Percentiles rank a stretch among this genome's conserved stretches.
Conservation (phyloP, 2,329 filamentous ascomycete species). For the Lomentospora prolificans region DNA sequence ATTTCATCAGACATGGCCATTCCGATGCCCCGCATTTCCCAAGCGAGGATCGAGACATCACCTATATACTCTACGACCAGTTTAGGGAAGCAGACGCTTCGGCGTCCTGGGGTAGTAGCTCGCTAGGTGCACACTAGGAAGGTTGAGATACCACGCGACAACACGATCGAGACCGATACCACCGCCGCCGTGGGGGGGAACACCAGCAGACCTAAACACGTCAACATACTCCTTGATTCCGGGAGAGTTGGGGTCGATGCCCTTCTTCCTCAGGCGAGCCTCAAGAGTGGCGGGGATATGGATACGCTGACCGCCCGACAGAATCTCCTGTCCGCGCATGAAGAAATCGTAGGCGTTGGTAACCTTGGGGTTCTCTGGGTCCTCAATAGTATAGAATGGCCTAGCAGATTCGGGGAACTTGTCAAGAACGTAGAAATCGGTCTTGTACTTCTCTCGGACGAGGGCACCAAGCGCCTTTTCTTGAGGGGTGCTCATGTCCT, state of each 20-base stretch:
- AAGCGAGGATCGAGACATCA: no score
- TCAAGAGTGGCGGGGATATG: conserved; percentile 69
- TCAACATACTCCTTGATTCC: conserved; percentile 88
- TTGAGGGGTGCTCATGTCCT: conserved; percentile 72
- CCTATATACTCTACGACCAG: no score
- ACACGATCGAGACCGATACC: conserved; percentile 86
- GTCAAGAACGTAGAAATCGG: conserved; percentile 94
- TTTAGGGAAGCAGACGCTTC: conserved; percentile 45
- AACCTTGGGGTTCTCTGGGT: conserved; percentile 54
- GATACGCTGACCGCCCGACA: conserved; percentile 87
- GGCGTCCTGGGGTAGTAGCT: conserved; percentile 50
- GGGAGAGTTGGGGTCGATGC: conserved; percentile 62
- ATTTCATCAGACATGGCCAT: background rate
- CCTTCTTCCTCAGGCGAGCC: conserved; percentile 66
- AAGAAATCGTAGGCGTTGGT: conserved; percentile 74
- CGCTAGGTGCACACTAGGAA: conserved; percentile 50
- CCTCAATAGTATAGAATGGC: conserved; percentile 86
- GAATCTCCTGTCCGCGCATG: conserved; percentile 84
- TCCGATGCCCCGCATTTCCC: background rate
- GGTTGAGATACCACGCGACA: conserved; percentile 53
- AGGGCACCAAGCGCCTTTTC: conserved; percentile 84
- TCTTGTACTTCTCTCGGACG: conserved; percentile 79
- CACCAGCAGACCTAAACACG: conserved; percentile 69
- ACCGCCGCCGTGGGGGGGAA: conserved; percentile 83
- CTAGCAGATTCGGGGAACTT: conserved; percentile 86